These are phyloP conservation scores for Zangia roseola DNA, from an alignment of 768 basidiomycete species.

Conservation along the genomic window DNA sequence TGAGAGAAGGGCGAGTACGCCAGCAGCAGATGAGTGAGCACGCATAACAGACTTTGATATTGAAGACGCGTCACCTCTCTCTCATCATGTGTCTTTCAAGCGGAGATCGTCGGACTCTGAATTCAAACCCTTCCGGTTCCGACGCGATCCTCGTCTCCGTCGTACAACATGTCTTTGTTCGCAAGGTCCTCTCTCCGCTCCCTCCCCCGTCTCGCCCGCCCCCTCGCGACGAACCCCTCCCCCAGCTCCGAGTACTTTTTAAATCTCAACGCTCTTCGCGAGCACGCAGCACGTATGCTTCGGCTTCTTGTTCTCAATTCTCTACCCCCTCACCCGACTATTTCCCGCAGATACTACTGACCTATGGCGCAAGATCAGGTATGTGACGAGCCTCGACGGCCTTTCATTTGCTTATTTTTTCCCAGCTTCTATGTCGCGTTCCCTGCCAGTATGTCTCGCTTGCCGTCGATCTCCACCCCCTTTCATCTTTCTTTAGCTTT, in stretches of 20 bases:
- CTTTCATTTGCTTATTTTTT: constrained; percentile 6
- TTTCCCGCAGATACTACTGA: constrained; percentile 59
- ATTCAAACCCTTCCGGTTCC: constrained; percentile 22
- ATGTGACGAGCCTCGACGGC: constrained; percentile 17
- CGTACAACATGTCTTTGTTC: constrained; percentile 46
- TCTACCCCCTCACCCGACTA: constrained; percentile 8
- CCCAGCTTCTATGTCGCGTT: constrained; percentile 70
- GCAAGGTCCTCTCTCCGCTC: constrained; percentile 49
- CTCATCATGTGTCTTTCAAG: constrained; percentile 37
- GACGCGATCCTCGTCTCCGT: constrained; percentile 29
- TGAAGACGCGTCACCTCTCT: constrained; percentile 49
- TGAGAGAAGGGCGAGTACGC: constrained; percentile 86
- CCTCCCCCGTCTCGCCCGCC: constrained; percentile 32
- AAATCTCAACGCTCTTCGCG: constrained; percentile 54
- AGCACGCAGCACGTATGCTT: constrained; percentile 62
- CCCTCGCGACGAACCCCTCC: constrained; percentile 41
- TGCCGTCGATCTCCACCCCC: neutral
- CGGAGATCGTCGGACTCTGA: constrained; percentile 31
- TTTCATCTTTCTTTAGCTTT: constrained; percentile 19
- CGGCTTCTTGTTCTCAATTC: constrained; percentile 2
- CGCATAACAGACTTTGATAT: constrained; percentile 41
- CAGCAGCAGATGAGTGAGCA: constrained; percentile 80
- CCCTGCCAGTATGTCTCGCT: constrained; percentile 61
- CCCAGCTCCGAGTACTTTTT: constrained; percentile 44
- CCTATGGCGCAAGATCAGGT: constrained; percentile 90